Conservation (phyloP, 768 basidiomycete species). For the Trametes punicea region DNA sequence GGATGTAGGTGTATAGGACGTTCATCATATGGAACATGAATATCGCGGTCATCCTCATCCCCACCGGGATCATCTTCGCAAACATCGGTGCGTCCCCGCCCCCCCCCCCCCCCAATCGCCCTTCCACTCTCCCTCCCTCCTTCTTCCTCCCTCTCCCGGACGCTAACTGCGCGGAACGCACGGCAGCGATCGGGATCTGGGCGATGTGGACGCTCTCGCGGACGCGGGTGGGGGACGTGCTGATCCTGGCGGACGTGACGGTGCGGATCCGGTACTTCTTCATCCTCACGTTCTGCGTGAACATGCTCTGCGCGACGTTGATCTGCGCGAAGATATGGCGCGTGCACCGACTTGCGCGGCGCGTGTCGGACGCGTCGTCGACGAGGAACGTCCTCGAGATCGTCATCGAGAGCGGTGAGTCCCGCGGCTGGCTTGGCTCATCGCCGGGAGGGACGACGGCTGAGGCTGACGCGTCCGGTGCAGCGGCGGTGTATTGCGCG, state of each 20-base stretch:
- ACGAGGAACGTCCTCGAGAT: conserved; percentile 4
- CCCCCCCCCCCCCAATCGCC: neutral
- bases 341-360: neutral
- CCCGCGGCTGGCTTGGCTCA: too few relatives aligned
- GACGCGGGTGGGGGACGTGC: neutral
- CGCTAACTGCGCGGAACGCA: too few relatives aligned
- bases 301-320: conserved; percentile 2
- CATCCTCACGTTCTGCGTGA: conserved; percentile 5
- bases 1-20: conserved; percentile 7
- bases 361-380: neutral
- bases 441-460: neutral
- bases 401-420: conserved; percentile 4
- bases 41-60: neutral
- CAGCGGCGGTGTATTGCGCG: conserved; percentile 7
- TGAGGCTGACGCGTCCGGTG: too few relatives aligned
- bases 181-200: conserved; percentile 2
- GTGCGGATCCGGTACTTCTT: conserved; percentile 2
- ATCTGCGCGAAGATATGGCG: conserved; percentile 12
- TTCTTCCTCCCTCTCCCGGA: neutral
- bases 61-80: neutral
- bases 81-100: neutral
- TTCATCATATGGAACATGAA: conserved; percentile 6
- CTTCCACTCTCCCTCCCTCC: neutral
- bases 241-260: conserved; percentile 3
- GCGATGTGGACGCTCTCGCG: conserved; percentile 1